phyloP scores from a whole-genome alignment of 805 yeast genomes.

The Nakazawaea sp. region DNA sequence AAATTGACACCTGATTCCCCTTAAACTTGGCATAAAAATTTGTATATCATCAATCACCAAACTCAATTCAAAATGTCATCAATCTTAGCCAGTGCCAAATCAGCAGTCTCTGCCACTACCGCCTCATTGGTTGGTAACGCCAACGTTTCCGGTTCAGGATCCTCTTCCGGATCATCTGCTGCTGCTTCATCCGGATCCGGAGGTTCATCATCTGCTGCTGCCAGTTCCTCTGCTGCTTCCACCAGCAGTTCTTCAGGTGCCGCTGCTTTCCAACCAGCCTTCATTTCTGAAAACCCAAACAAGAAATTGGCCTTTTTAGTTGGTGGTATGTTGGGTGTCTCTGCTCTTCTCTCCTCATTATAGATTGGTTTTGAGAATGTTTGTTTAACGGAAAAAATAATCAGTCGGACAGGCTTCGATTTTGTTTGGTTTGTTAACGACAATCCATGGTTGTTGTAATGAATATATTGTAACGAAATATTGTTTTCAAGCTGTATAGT shows the following conservation, averaged over 20 bases:
- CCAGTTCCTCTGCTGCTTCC: conserved; percentile 13
- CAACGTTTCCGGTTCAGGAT: conserved; percentile 16
- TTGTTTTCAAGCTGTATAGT: too few species aligned
- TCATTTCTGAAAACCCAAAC: conserved; percentile 7
- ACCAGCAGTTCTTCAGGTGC: conserved; percentile 19
- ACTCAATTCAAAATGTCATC: conserved; percentile 10
- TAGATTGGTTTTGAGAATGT: too few species aligned
- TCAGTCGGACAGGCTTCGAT: too few species aligned
- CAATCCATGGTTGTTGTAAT: too few species aligned
- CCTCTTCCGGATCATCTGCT: conserved; percentile 3
- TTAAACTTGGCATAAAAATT: too few species aligned
- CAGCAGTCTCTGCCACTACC: conserved; percentile 11
- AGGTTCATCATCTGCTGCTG: not conserved
- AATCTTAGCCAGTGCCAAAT: conserved; percentile 9
- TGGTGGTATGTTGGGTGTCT: conserved; percentile 11
- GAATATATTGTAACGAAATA: too few species aligned
- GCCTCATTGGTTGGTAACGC: conserved; percentile 17
- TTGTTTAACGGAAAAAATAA: too few species aligned
- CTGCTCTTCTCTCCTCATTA: conserved; percentile 9
- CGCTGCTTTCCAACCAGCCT: conserved; percentile 9
- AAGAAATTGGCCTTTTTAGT: conserved; percentile 9
- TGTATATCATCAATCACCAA: not conserved
- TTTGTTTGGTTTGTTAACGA: too few species aligned
- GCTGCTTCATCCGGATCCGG: not conserved
- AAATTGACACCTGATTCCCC: too few species aligned